Evolutionary conservation across 306 rosid genomes (phyloP).

Genomic region (Sicyos edulis): DNA sequence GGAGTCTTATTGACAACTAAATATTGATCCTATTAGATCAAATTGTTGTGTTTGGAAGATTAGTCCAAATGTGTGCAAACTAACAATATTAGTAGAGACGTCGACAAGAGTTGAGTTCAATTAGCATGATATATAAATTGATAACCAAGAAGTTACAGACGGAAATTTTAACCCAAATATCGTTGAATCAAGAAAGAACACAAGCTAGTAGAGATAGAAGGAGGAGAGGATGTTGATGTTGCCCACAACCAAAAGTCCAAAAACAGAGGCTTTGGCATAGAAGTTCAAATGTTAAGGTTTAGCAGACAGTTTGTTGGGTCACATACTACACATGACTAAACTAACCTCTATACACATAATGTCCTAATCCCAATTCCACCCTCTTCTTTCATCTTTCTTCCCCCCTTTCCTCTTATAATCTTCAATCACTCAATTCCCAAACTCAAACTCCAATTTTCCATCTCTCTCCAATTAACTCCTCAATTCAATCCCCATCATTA

Average conservation of each 20-base stretch:
- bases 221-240: background rate
- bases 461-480: background rate
- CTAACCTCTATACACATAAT: background rate
- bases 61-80: background rate
- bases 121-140: too few species aligned
- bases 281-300: background rate
- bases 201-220: background rate
- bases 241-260: background rate
- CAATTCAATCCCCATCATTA: background rate
- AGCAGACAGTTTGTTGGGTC: conserved; percentile 18
- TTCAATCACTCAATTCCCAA: conserved; percentile 5
- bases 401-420: conserved; percentile 6
- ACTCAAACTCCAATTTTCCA: background rate
- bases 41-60: background rate
- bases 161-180: too few species aligned
- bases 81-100: too few species aligned
- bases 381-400: conserved; percentile 13
- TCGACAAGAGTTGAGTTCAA: too few species aligned
- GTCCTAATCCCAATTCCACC: background rate
- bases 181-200: too few species aligned
- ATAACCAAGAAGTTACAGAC: too few species aligned
- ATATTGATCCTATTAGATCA: background rate
- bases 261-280: conserved; percentile 6
- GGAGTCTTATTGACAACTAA: background rate
- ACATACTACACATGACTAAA: conserved; percentile 14